Evolutionary conservation across 345 rosid genomes (phyloP).

Genomic region (Ricinus communis): DNA sequence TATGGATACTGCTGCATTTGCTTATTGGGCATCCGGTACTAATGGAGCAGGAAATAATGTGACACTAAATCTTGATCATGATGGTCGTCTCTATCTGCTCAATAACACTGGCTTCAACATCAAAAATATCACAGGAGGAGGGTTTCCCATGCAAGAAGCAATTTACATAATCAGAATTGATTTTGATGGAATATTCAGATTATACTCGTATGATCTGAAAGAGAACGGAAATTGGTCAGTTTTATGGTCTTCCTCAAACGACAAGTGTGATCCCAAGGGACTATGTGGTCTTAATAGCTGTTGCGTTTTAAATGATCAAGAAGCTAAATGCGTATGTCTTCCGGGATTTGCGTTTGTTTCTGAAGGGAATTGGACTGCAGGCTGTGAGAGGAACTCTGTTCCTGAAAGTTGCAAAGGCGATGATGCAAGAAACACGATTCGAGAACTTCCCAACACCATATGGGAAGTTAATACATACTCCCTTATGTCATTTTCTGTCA

Average conservation of each 20-base stretch:
- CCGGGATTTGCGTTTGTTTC: conserved; percentile 23
- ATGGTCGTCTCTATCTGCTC: conserved; percentile 3
- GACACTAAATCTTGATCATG: not conserved
- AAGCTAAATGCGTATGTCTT: conserved; percentile 12
- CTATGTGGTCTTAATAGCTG: conserved; percentile 28
- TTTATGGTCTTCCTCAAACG: not conserved
- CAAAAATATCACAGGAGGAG: not conserved
- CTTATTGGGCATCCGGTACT: not conserved
- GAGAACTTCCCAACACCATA: not conserved
- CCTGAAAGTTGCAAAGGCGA: conserved; percentile 13
- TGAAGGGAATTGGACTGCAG: conserved; percentile 12
- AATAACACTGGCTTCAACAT: conserved; percentile 6
- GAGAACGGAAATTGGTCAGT: conserved; percentile 1
- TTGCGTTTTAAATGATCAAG: conserved; percentile 12
- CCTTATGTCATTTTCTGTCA: not conserved
- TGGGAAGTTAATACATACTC: conserved; percentile 24
- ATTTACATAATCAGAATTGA: conserved; percentile 15
- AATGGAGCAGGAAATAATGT: not conserved
- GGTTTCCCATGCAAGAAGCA: not conserved
- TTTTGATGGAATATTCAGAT: conserved; percentile 22
- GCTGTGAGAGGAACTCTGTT: conserved; percentile 26
- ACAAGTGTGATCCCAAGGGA: conserved; percentile 24
- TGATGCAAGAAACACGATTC: not conserved
- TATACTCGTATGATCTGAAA: conserved; percentile 13
- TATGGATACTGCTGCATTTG: not conserved